Evolutionary conservation across 257 asterid species (phyloP), one percentile per base, ranked within the genome.

Genomic region (Solanum pennellii): DNA sequence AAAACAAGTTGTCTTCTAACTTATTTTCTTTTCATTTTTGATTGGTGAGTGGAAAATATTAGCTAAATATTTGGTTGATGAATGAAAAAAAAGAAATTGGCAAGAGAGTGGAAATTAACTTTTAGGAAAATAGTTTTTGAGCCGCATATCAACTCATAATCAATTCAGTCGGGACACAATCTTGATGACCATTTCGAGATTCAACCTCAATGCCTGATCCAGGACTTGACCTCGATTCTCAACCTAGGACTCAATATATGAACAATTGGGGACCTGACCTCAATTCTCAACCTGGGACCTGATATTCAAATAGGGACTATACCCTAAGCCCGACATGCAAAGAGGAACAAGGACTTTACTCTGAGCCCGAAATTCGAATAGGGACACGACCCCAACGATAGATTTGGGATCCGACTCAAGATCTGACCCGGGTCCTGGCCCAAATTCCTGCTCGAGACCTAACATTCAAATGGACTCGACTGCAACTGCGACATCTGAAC

Each of bases 401-500:
- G 1, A 52, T 18, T 6, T 52, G n/a, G n/a, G n/a, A 52, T 16
- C 0, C 9, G 21, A 49, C 59, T 13, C 21, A 15, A 13, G 8
- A 49, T 49, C 7, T 3, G 23, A 52, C 60, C 60, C 60, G 2
- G 0, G 3, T 16, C 62, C 23, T 16, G 2, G 18, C 62, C 62
- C 4, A 16, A 18, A 52, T 52, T 16, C 4, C 45, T 52, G n/a
- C 62, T 52, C 1, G 62, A 18, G n/a, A 18, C 10, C 23, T 52
- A 52, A 16, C 4, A 52, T 52, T 52, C 4, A 0, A 52, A 52
- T 52, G 23, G 10, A 52, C 10, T 16, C 9, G 3, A 52, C 10
- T 52, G 9, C 1, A 0, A 16, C 4, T 1, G 62, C 23, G 2
- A 52, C 62, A 0, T 18, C 4, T 0, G 10, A 52, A 52, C 10